Conservation (phyloP, 192 early-diverging fungal genomes). For the Backusella tarrabulga region DNA sequence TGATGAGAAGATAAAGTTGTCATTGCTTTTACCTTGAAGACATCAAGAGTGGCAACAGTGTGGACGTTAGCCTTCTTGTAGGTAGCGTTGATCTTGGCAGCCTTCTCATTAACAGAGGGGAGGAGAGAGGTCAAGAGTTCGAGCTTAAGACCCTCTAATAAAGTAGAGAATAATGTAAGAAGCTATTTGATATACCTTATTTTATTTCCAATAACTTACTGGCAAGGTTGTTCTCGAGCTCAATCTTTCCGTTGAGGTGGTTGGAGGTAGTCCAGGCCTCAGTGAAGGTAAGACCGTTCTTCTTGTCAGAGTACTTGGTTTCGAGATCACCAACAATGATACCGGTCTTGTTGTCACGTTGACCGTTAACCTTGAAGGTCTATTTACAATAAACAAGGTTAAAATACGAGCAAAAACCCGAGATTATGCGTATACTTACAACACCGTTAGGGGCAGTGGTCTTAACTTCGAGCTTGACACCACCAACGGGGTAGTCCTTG, state of each 20-base stretch:
- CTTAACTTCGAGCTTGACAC: slow-evolving; percentile 97
- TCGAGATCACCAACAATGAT: slow-evolving; percentile 95
- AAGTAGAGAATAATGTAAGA: not conserved
- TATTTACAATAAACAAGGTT: slow-evolving; percentile 24
- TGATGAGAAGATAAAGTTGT: not conserved
- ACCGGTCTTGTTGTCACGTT: slow-evolving; percentile 94
- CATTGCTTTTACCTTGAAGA: slow-evolving; percentile 72
- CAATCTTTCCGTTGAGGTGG: slow-evolving; percentile 88
- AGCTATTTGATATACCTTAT: not conserved
- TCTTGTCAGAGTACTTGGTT: slow-evolving; percentile 96
- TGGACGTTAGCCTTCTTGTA: slow-evolving; percentile 98
- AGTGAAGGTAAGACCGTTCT: slow-evolving; percentile 93
- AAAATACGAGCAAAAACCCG: not conserved
- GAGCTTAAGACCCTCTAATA: slow-evolving; percentile 88
- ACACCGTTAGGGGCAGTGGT: slow-evolving; percentile 95
- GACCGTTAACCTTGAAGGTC: slow-evolving; percentile 95
- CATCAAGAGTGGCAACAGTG: slow-evolving; percentile 85
- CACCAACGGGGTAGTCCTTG: slow-evolving; percentile 96
- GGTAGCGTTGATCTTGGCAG: slow-evolving; percentile 79
- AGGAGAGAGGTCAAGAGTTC: slow-evolving; percentile 83
- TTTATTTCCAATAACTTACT: slow-evolving; percentile 27
- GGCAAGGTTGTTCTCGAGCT: slow-evolving; percentile 92
- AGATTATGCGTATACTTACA: slow-evolving; percentile 56
- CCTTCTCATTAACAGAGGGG: slow-evolving; percentile 81
- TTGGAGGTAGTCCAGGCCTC: slow-evolving; percentile 97